Evolutionary conservation across 306 rosid species (phyloP), one percentile per base, ranked within the genome.

Genomic region (Malus sieversii): DNA sequence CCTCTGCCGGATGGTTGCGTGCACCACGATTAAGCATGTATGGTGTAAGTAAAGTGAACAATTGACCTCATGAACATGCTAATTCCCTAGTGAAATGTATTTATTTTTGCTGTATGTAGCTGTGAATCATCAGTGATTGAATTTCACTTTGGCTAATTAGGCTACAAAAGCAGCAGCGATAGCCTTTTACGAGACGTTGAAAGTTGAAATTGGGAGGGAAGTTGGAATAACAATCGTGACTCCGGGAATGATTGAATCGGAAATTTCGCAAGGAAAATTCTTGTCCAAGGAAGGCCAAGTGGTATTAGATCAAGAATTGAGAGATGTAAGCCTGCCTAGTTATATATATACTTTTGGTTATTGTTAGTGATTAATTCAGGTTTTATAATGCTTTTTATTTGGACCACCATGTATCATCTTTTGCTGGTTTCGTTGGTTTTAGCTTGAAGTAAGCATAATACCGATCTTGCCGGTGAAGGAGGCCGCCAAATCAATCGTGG

Each of bases 131-230:
- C 13, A 32, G 5, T 57, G 38, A 8, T 64, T 3, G 55, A 20
- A 53, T 68, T 42, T 16, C 46, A 32, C 20, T 4, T 66, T 22
- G 16, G 69, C 4, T 59, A 40, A 40, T 69, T 88, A 90, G 96
- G 90, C 92, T 18, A 83, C 90, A 84, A 92, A 92, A 86, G 87
- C 92, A 33, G 92, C 94, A 25, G 46, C 79, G 32, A 81, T 84
- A 23, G 87, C 87, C 88, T 76, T 90, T 3, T 92, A 81, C 51
- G 90, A 92, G 88, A 87, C 72, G 8, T 60, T 92, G 44, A 85
- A 87, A 75, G 75, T 81, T 3, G 93, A 92, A 77, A 22, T 87
- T 32, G 96, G 90, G 83, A 64, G 38, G 18, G 90, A 87, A 29
- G 80, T 92, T 18, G 87, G 94, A 67, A 86, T 92, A 81, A 86